Percentiles rank a stretch among this genome's conserved stretches.
These are phyloP conservation scores for Camelina laxa DNA, from an alignment of 345 rosid species.

Conservation along the genomic window DNA sequence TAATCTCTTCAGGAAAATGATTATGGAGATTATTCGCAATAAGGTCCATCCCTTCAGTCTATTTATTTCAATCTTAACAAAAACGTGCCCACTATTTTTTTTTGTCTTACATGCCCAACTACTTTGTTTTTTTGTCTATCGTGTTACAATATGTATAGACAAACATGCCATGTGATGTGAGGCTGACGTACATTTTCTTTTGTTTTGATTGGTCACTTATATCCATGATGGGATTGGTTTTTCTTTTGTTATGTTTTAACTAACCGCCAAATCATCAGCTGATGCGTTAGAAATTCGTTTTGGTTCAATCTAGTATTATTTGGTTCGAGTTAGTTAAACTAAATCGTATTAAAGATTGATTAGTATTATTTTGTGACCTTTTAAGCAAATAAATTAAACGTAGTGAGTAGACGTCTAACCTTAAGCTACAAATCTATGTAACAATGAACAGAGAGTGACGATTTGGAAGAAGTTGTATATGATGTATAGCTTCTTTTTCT, in stretches of 20 bases:
- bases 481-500: slow-evolving; percentile 41
- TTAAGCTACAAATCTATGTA: not conserved
- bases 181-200: not conserved
- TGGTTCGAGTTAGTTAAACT: not conserved
- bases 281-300: not conserved
- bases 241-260: not conserved
- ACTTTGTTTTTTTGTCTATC: not conserved
- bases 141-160: not conserved
- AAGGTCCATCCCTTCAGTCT: slow-evolving; percentile 43
- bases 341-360: not conserved
- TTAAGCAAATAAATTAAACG: not conserved
- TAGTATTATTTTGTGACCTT: not conserved
- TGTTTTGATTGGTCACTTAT: not conserved
- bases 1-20: slow-evolving; percentile 64
- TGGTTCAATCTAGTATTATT: not conserved
- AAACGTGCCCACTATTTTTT: not conserved
- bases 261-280: not conserved
- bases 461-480: slow-evolving; percentile 42
- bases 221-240: not conserved
- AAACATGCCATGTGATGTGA: slow-evolving; percentile 28
- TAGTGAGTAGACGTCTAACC: slow-evolving; percentile 10
- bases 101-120: not conserved
- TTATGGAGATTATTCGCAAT: slow-evolving; percentile 51
- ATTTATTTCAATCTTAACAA: not conserved
- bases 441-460: slow-evolving; percentile 38